Base-by-base conservation (phyloP, 2,329 filamentous ascomycete genomes). In the Calonectria hawksworthii region DNA sequence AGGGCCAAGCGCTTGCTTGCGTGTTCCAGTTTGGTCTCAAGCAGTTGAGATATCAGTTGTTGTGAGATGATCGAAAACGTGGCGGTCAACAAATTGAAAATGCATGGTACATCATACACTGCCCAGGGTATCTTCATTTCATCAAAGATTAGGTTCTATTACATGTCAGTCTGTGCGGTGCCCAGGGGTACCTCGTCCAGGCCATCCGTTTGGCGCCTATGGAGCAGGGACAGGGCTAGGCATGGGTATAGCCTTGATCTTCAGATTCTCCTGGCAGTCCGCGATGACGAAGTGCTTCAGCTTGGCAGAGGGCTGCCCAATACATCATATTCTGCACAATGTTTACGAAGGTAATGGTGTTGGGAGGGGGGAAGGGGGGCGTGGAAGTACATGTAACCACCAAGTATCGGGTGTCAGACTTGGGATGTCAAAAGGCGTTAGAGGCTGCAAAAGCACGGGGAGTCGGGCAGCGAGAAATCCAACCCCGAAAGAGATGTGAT, bases 81-180 rank as follows among this genome's bases (percentile, higher is more conserved):
- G 41, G 61, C 61, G 41, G 61, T 65, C 61, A 50, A 50, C 41
- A 65, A 64, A 50, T 18, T 63, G 56, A 63, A 63, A 36, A 14
- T 26, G 38, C 41, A 30, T 50, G 41, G 44, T 50, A 34, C 41
- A 30, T 50, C n/a, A 50, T 50, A 65, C 14, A 5, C 38, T 65
- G 61, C 38, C 61, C 41, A 32, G 41, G 28, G 61, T 50, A 44
- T 50, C 50, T 66, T 73, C 71, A 73, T 73, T 73, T 73, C 66
- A 69, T 73, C 56, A 47, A 65, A 63, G 70, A 72, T 72, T 68
- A 64, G 63, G 64, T 52, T 68, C 64, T 70, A 56, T 64, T 66
- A 30, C 65, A 47, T 44, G 51, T 36, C 41, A 50, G 67, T 74
- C 72, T 59, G 66, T 74, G 72, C 72, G 59, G 66, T 52, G 50